Base-by-base conservation (phyloP, 352 stramenopile genomes). In the Phytophthora niederhauseri region DNA sequence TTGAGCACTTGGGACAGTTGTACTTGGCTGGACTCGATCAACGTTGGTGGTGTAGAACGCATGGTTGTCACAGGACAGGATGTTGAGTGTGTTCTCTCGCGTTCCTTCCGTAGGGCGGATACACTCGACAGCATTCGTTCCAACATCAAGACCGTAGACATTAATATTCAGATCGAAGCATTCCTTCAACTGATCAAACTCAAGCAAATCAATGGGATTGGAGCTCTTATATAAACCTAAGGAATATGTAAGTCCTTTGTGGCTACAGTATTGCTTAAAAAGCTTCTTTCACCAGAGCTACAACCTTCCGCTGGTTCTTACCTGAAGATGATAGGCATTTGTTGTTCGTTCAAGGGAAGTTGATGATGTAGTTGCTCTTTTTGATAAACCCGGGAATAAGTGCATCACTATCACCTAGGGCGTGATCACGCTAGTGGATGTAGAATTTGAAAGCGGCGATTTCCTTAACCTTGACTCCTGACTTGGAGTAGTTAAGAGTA, bases 111-210 rank as follows among this genome's bases (percentile, higher is more conserved):
- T 57, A 6, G 46, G 5, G 15, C 62, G 34, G 34, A 64, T 69
- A 20, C 4, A 46, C 5, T 46, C 14, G n/a, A n/a, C 34, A 15
- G 8, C 12, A 41, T 41, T 41, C 34, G 34, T 41, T 15, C 8
- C 34, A 41, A 15, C 12, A 51, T 68, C 57, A 24, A 68, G 49
- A 2, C 31, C 43, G 20, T 38, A 50, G 0, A 68, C 61, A 51
- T 68, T 53, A 14, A 68, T 68, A 48, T 11, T 49, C 3, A 68
- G 7, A 6, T 63, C n/a, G 26, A 68, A 68, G 43, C 52, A 68
- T 30, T 62, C 41, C 28, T 63, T 52, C 15, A 63, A 38, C 24
- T 63, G 31, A 63, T 68, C 61, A 15, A 68, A 69, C 17, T 69
- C 24, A 1, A 69, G 14, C 6, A 69, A 55, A 51, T 69, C 62